Evolutionary conservation across 306 rosid genomes (phyloP).

Genomic region (Notholithocarpus densiflorus): DNA sequence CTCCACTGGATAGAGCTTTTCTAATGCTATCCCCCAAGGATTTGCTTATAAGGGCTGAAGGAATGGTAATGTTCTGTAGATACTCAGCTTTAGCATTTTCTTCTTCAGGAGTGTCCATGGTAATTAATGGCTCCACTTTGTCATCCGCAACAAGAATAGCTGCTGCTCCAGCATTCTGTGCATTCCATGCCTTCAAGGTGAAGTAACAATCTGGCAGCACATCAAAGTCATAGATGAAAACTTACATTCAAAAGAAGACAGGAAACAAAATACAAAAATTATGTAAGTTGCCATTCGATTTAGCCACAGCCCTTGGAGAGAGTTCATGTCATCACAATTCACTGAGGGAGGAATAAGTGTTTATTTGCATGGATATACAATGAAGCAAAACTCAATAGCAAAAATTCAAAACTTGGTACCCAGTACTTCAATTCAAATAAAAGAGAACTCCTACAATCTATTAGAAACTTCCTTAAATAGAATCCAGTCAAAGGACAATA

Average conservation of each 20-base stretch:
- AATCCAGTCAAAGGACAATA: not conserved
- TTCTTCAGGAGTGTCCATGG: slow-evolving; percentile 96
- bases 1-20: slow-evolving; percentile 57
- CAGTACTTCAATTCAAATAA: not conserved
- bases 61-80: slow-evolving; percentile 68
- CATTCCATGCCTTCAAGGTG: slow-evolving; percentile 97
- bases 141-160: slow-evolving; percentile 94
- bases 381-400: not conserved
- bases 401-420: not conserved
- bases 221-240: not conserved
- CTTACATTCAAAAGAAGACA: not conserved
- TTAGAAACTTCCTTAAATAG: not conserved
- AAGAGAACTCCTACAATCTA: not conserved
- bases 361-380: not conserved
- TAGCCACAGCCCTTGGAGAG: not conserved
- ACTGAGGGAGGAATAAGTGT: not conserved
- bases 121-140: slow-evolving; percentile 64
- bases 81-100: slow-evolving; percentile 60
- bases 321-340: not conserved
- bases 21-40: slow-evolving; percentile 74
- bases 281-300: not conserved
- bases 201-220: slow-evolving; percentile 81
- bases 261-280: not conserved
- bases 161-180: slow-evolving; percentile 93
- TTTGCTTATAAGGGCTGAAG: slow-evolving; percentile 85